A percentile compares a stretch with the other conserved stretches of the same genome.
These are phyloP conservation scores for Metschnikowia similis DNA, from an alignment of 805 yeast genomes.

Conservation along the genomic window DNA sequence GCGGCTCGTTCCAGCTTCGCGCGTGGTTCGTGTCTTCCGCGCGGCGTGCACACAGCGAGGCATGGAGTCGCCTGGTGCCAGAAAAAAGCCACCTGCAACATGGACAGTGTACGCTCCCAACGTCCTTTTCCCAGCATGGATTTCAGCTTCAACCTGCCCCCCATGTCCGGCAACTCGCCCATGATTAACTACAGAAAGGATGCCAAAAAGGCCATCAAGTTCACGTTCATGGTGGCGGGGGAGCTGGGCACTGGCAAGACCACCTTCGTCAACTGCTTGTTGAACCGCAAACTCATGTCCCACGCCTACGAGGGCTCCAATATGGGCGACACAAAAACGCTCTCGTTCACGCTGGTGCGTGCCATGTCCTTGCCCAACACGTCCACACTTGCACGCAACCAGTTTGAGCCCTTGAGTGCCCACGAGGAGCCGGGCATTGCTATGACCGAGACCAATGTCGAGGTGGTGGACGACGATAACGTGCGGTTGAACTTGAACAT, in stretches of 20 bases:
- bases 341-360: constrained; percentile 55
- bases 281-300: constrained; percentile 58
- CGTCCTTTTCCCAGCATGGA: constrained; percentile 11
- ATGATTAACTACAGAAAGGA: constrained; percentile 58
- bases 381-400: constrained; percentile 49
- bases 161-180: constrained; percentile 30
- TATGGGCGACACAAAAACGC: constrained; percentile 41
- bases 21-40: background rate
- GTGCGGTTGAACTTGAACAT: constrained; percentile 53
- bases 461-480: constrained; percentile 57
- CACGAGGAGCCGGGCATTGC: constrained; percentile 72
- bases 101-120: background rate
- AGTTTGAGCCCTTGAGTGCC: constrained; percentile 59
- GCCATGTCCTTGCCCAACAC: constrained; percentile 54
- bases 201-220: constrained; percentile 66
- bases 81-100: constrained; percentile 1
- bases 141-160: constrained; percentile 26
- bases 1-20: no score
- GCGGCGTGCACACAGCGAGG: background rate
- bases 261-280: constrained; percentile 63
- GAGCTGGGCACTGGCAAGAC: constrained; percentile 75
- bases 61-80: background rate
- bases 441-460: constrained; percentile 61
- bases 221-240: constrained; percentile 71
- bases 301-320: constrained; percentile 47